phyloP scores from a whole-genome alignment of 441 rosid species.

The Jatropha podagrica region DNA sequence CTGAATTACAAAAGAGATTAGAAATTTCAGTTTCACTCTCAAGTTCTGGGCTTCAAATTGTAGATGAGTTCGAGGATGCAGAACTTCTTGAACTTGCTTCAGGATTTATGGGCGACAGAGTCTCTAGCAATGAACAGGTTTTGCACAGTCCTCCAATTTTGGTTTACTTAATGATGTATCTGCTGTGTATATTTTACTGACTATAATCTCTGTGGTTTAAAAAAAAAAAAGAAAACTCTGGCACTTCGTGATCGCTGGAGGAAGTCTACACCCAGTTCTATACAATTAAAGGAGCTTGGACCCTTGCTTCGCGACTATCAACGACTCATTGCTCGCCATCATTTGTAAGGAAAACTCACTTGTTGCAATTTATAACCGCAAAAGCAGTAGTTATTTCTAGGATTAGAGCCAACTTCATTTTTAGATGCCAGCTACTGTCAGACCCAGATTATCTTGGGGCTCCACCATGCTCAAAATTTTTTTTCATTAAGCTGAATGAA shows the following conservation, averaged over 20 bases:
- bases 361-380: conserved; percentile 1
- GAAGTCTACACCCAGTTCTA: conserved; percentile 50
- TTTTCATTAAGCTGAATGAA: too few species aligned
- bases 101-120: conserved; percentile 47
- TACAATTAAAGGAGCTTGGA: conserved; percentile 73
- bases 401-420: not conserved
- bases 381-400: not conserved
- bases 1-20: conserved; percentile 64
- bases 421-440: not conserved
- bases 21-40: conserved; percentile 55
- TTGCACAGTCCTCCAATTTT: conserved; percentile 32
- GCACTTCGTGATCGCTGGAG: conserved; percentile 84
- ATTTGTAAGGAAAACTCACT: conserved; percentile 49
- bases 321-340: conserved; percentile 51
- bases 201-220: conserved; percentile 17
- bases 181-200: conserved; percentile 22
- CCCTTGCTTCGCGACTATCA: conserved; percentile 92
- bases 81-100: conserved; percentile 76
- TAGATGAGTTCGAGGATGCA: conserved; percentile 70
- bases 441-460: not conserved
- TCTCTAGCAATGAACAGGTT: conserved; percentile 47
- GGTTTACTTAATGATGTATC: conserved; percentile 15
- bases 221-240: conserved; percentile 47
- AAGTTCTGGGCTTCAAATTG: conserved; percentile 44
- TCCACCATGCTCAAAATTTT: not conserved